Conservation (phyloP, 2,329 filamentous ascomycete species). For the Exophiala sp. region DNA sequence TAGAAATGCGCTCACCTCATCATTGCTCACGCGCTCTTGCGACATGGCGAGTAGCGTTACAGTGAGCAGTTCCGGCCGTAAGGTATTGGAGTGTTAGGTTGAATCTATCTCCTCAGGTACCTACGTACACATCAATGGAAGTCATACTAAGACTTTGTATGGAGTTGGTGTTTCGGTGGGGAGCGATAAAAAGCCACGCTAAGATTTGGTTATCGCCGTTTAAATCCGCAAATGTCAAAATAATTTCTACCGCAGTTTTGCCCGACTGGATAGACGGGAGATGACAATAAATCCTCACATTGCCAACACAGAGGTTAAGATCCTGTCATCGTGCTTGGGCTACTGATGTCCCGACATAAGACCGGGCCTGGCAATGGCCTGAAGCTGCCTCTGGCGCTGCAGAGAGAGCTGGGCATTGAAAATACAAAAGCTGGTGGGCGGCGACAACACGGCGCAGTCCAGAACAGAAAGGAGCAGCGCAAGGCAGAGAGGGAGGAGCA, state of each 20-base stretch:
- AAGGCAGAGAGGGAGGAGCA: conserved; percentile 60
- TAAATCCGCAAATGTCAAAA: background rate
- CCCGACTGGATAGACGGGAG: background rate
- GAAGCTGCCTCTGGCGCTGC: conserved; percentile 25
- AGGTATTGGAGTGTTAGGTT: no score
- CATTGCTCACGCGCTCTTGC: conserved; percentile 35
- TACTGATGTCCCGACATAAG: conserved; percentile 16
- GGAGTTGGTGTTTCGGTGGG: background rate
- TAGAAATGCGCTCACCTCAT: conserved; percentile 37
- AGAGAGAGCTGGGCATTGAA: conserved; percentile 28
- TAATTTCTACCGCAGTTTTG: background rate
- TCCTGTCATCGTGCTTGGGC: background rate
- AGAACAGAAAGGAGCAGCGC: conserved; percentile 57
- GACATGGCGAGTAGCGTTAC: conserved; percentile 10
- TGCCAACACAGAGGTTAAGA: background rate
- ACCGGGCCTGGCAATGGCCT: conserved; percentile 10
- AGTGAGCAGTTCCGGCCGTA: no score
- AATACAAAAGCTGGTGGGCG: conserved; percentile 32
- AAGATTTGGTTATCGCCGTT: conserved; percentile 1
- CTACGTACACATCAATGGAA: background rate
- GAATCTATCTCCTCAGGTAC: no score
- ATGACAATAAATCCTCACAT: background rate
- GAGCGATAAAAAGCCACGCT: background rate
- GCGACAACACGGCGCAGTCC: conserved; percentile 19
- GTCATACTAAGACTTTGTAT: background rate